phyloP scores from a whole-genome alignment of 2,329 filamentous ascomycete species.

The Aspergillus pseudoterreus region DNA sequence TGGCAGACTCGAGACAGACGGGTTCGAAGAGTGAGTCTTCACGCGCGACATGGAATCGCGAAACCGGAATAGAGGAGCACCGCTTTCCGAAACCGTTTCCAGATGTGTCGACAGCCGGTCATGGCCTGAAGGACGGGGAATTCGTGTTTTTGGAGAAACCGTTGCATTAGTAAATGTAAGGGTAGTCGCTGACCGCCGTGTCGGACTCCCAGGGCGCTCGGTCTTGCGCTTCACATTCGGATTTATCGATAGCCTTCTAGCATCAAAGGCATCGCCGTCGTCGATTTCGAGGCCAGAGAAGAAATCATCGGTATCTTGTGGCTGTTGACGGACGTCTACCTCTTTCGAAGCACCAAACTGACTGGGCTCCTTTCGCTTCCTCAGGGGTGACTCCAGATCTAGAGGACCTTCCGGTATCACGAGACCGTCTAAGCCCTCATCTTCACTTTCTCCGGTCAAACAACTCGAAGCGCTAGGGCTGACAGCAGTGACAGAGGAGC shows the following conservation, averaged over 20 bases:
- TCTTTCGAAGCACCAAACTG: slow-evolving; percentile 28
- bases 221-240: slow-evolving; percentile 88
- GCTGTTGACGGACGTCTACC: slow-evolving; percentile 13
- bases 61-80: slow-evolving; percentile 63
- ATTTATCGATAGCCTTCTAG: slow-evolving; percentile 77
- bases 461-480: slow-evolving; percentile 92
- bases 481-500: slow-evolving; percentile 81
- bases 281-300: slow-evolving; percentile 83
- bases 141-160: slow-evolving; percentile 59
- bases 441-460: slow-evolving; percentile 86
- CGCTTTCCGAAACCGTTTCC: slow-evolving; percentile 90
- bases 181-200: slow-evolving; percentile 70
- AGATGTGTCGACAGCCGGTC: slow-evolving; percentile 61
- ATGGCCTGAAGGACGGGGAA: slow-evolving; percentile 72
- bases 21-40: slow-evolving; percentile 63
- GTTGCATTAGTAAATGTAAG: slow-evolving; percentile 86
- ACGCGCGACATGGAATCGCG: slow-evolving; percentile 65
- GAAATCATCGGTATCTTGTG: slow-evolving; percentile 64
- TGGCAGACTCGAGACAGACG: slow-evolving; percentile 62
- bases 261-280: slow-evolving; percentile 75
- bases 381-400: slow-evolving; percentile 75
- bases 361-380: slow-evolving; percentile 60
- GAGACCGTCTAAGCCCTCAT: slow-evolving; percentile 87
- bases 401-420: slow-evolving; percentile 79
- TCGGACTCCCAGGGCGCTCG: slow-evolving; percentile 64